Evolutionary conservation across 2,329 filamentous ascomycete species (phyloP), one percentile per base, ranked within the genome.

Genomic region (Aschersonia sp.): DNA sequence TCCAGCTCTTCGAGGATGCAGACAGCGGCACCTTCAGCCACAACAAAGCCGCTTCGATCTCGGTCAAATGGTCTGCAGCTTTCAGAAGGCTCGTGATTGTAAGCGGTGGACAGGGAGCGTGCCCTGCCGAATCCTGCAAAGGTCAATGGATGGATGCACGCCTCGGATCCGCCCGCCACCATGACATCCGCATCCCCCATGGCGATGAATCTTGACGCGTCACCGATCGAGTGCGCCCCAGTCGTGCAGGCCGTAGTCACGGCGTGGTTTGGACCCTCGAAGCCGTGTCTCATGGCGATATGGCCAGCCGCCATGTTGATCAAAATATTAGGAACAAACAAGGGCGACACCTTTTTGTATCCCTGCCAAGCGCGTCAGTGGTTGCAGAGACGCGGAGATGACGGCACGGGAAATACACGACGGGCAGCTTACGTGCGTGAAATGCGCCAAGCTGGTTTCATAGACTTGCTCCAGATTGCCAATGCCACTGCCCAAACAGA

Each of bases 221-320:
- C 92, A 20, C 91, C 92, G 45, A 98, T 82, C 1, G 89, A 89
- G 67, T 98, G 92, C 1, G 91, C 87, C 9, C 92, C 92, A 0
- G 92, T 98, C 1, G 92, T 97, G 63, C 92, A 98, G 50, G 92
- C 92, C 9, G 92, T 98, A 0, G 91, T 94, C 40, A 80, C 88
- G 2, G 91, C 80, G 65, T 96, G 92, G 60, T 95, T 96, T 4
- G 92, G 92, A 0, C 92, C 92, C 63, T 85, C 70, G 59, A 98
- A 85, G 20, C 88, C 86, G 66, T 92, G 82, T 56, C 81, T 85
- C 82, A 98, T 97, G 30, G 91, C 91, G 40, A 97, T 81, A 61
- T 97, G 91, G 1, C 92, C 92, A 7, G 92, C 92, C 0, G 87
- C 92, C 55, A 98, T 77, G 62, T 98, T 98, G 66, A 94, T 95